A percentile compares a stretch with the other conserved stretches of the same genome.
Conservation (phyloP, 2,329 filamentous ascomycete species). For the Verticillium nubilum region DNA sequence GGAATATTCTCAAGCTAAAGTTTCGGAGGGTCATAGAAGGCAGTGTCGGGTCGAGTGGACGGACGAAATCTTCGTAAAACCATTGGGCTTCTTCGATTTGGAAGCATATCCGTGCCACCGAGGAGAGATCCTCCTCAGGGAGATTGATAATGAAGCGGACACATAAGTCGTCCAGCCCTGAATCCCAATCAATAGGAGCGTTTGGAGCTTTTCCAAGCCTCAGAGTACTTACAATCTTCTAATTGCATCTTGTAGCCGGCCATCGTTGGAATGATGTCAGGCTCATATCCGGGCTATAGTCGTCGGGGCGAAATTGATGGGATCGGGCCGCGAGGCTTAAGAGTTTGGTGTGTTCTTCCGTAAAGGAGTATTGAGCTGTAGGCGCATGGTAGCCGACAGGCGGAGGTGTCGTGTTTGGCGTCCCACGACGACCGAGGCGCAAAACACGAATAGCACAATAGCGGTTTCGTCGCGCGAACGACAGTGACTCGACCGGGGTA, state of each 20-base stretch:
- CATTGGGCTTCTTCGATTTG: constrained; percentile 99
- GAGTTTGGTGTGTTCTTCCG: neutral
- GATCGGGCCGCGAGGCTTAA: neutral
- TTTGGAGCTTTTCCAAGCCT: neutral
- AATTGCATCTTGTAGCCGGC: constrained; percentile 74
- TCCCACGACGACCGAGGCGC: neutral
- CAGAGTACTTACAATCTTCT: constrained; percentile 68
- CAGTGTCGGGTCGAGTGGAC: constrained; percentile 76
- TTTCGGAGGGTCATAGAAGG: constrained; percentile 79
- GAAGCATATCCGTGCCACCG: constrained; percentile 92
- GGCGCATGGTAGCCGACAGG: constrained; percentile 2
- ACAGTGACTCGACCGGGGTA: neutral
- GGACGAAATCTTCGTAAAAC: constrained; percentile 99
- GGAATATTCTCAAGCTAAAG: constrained; percentile 88
- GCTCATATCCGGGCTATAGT: constrained; percentile 4
- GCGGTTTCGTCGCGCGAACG: neutral
- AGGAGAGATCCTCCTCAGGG: constrained; percentile 82
- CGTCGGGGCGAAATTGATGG: neutral
- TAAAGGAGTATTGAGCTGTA: constrained; percentile 1
- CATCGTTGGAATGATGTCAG: constrained; percentile 51
- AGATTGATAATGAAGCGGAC: constrained; percentile 98
- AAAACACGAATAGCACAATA: neutral
- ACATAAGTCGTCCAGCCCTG: constrained; percentile 95
- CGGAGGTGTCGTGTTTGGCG: neutral
- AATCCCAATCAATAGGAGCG: constrained; percentile 9